These are phyloP conservation scores for Penicillium goetzii DNA, from an alignment of 495 filamentous ascomycete genomes.

Conservation along the genomic window DNA sequence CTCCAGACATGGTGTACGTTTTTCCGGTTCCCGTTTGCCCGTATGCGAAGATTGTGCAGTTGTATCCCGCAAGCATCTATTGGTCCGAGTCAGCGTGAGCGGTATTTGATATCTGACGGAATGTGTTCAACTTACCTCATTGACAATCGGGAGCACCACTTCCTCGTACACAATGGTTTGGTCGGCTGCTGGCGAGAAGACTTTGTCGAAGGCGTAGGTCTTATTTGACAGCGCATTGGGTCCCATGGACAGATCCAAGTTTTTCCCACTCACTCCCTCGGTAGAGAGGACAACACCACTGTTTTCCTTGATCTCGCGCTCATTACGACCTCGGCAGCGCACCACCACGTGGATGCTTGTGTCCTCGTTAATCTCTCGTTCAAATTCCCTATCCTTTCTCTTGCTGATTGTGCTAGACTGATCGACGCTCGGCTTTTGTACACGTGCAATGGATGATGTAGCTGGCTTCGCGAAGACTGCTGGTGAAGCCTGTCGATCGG, in stretches of 20 bases:
- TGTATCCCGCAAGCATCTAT: slow-evolving; percentile 94
- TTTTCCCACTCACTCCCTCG: slow-evolving; percentile 81
- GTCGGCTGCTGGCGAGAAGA: slow-evolving; percentile 94
- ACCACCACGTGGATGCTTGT: slow-evolving; percentile 98
- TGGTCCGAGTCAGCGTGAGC: slow-evolving; percentile 18
- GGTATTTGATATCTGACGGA: neutral
- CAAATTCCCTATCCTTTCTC: slow-evolving; percentile 82
- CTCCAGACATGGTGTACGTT: slow-evolving; percentile 98
- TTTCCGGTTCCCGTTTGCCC: slow-evolving; percentile 98
- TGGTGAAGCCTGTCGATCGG: slow-evolving; percentile 62
- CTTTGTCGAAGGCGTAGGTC: slow-evolving; percentile 93
- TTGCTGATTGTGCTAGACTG: slow-evolving; percentile 58
- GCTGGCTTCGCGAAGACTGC: slow-evolving; percentile 60
- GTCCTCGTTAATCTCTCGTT: slow-evolving; percentile 71
- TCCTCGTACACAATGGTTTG: slow-evolving; percentile 92
- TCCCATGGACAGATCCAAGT: slow-evolving; percentile 88
- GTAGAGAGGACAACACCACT: slow-evolving; percentile 88
- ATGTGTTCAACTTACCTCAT: slow-evolving; percentile 69
- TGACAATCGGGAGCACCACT: slow-evolving; percentile 86
- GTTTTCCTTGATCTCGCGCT: slow-evolving; percentile 89
- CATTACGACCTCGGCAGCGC: slow-evolving; percentile 87
- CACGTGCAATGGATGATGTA: slow-evolving; percentile 47
- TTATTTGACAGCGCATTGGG: slow-evolving; percentile 92
- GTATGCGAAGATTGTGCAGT: slow-evolving; percentile 98
- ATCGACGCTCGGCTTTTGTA: slow-evolving; percentile 44